Evolutionary conservation across 129 eudicot genomes (phyloP), one percentile per base, ranked within the genome.

Genomic region (Flaveria ramosissima): DNA sequence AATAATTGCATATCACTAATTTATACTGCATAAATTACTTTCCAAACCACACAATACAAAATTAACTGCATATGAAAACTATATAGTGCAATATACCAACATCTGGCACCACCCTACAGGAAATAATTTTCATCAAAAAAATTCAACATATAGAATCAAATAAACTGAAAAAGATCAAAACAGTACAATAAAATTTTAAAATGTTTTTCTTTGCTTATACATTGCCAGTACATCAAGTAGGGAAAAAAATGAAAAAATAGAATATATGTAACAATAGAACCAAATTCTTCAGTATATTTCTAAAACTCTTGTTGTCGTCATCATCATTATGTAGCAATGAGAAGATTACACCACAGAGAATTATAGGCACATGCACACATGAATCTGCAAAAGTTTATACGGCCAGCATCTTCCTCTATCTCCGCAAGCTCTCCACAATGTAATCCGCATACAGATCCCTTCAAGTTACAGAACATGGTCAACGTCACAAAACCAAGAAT

Each of bases 391-490:
- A 41, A 66, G 45, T 67, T 59, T 66, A 66, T 77, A 67, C 53
- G 50, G 12, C 43, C 43, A 45, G 45, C 62, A n/a, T 57, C 46
- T 17, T 47, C 53, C 64, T 42, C 82, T 88, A 93, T 75, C 98
- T 79, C 91, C 98, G 89, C 78, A 93, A 77, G 85, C 88, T 83
- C 87, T 93, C 96, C 74, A 93, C 88, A 6, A 93, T 93, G 84
- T 90, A 93, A 82, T 89, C 96, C 42, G 93, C 97, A 75, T 93
- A 90, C 74, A 93, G 89, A 77, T 93, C 80, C 98, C 98, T 93
- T 61, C 85, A 78, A 2, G 12, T 74, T 52, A 14, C 19, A 53
- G 78, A 73, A 78, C 63, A 45, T 3, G 56, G 46, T 48, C 63
- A 47, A 71, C 7, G 52, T 45, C 42, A 73, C 51, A 72, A 19